Conservation (phyloP, 495 filamentous ascomycete genomes). For the Podospora conica region DNA sequence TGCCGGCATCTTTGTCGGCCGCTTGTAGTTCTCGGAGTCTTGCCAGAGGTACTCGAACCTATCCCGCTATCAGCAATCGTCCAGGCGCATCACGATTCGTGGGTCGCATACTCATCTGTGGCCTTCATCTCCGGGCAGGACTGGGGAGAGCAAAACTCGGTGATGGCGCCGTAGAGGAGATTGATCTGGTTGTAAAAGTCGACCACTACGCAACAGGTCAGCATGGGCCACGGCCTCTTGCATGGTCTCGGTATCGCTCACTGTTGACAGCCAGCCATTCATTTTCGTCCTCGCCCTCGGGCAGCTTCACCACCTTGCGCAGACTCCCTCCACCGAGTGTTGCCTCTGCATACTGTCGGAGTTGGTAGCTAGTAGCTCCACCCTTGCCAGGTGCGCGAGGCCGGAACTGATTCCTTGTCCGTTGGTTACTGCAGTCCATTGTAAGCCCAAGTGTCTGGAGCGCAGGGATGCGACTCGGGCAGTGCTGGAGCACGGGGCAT, state of each 20-base stretch:
- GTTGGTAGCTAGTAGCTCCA: conserved; percentile 83
- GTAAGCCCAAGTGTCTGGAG: conserved; percentile 10
- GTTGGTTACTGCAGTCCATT: conserved; percentile 62
- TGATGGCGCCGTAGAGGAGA: conserved; percentile 95
- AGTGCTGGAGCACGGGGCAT: neutral
- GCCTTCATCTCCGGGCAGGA: conserved; percentile 99
- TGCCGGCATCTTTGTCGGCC: conserved; percentile 95
- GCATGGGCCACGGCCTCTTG: neutral
- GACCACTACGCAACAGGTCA: conserved; percentile 58
- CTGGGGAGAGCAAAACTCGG: conserved; percentile 95
- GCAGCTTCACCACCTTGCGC: conserved; percentile 91
- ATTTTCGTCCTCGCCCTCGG: conserved; percentile 93
- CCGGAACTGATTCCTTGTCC: conserved; percentile 84
- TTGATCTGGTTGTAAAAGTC: conserved; percentile 99
- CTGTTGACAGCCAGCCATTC: conserved; percentile 98
- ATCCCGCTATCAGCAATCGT: neutral
- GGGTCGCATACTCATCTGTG: conserved; percentile 74
- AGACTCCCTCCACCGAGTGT: conserved; percentile 92
- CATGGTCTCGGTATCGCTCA: conserved; percentile 32
- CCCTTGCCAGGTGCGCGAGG: conserved; percentile 82
- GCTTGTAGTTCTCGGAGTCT: conserved; percentile 85
- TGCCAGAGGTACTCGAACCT: conserved; percentile 99
- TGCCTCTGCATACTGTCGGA: conserved; percentile 95
- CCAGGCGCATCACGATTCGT: neutral
- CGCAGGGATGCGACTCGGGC: neutral